Percentiles rank a stretch among this genome's conserved stretches.
These are phyloP conservation scores for Rhodotorula graminis DNA, from an alignment of 768 basidiomycete genomes.

Conservation along the genomic window DNA sequence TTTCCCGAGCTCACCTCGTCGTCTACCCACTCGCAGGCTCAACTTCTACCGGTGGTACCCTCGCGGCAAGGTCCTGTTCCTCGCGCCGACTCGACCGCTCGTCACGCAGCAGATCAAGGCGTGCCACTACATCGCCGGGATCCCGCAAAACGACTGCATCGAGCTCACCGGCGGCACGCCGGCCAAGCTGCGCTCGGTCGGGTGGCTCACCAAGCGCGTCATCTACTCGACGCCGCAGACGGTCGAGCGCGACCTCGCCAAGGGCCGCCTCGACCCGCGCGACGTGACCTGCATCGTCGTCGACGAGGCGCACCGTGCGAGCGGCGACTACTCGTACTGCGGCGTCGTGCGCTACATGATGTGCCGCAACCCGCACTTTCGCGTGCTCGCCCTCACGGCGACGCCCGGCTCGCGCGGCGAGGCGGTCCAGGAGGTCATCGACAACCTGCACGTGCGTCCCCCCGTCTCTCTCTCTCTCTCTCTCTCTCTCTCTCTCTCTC, in stretches of 20 bases:
- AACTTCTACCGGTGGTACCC: slow-evolving; percentile 79
- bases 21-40: slow-evolving; percentile 27
- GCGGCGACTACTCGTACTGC: slow-evolving; percentile 66
- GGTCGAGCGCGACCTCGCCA: slow-evolving; percentile 73
- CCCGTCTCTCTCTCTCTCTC: too few species aligned
- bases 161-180: slow-evolving; percentile 78
- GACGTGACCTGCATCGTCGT: slow-evolving; percentile 84
- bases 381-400: slow-evolving; percentile 87
- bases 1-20: slow-evolving; percentile 64
- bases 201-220: slow-evolving; percentile 41
- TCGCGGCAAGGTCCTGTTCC: slow-evolving; percentile 82
- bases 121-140: slow-evolving; percentile 87
- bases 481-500: too few species aligned
- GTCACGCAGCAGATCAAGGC: slow-evolving; percentile 93
- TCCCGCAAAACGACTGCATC: slow-evolving; percentile 74
- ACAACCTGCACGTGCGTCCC: slow-evolving; percentile 62
- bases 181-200: slow-evolving; percentile 55
- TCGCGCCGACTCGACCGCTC: slow-evolving; percentile 92
- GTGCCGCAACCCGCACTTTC: slow-evolving; percentile 89
- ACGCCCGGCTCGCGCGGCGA: slow-evolving; percentile 84
- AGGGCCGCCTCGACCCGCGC: slow-evolving; percentile 65
- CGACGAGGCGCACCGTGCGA: slow-evolving; percentile 86
- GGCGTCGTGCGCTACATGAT: slow-evolving; percentile 75
- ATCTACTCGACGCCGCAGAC: slow-evolving; percentile 59
- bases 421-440: slow-evolving; percentile 83